Evolutionary conservation across 306 rosid species (phyloP).

Genomic region (Crotalaria pallida): DNA sequence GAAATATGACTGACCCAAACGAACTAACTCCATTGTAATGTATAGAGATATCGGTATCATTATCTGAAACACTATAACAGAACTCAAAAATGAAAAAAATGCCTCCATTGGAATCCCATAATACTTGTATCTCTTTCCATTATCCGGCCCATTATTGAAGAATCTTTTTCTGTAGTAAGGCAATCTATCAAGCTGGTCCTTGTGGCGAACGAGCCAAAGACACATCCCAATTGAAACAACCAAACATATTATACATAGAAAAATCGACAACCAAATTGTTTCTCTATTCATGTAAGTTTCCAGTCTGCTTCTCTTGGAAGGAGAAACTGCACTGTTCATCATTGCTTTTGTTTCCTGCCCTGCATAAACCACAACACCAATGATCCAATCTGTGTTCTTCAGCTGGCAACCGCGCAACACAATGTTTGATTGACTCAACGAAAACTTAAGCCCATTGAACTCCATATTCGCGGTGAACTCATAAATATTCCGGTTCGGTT

Average conservation of each 20-base stretch:
- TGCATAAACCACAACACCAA: conserved; percentile 97
- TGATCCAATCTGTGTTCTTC: conserved; percentile 91
- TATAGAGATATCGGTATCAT: conserved; percentile 99
- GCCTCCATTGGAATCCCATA: conserved; percentile 88
- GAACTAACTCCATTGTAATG: conserved; percentile 95
- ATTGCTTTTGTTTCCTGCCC: conserved; percentile 98
- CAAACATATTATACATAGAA: conserved; percentile 74
- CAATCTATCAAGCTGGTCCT: conserved; percentile 65
- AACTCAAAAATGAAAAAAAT: conserved; percentile 90
- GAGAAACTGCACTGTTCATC: conserved; percentile 91
- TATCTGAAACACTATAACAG: conserved; percentile 94
- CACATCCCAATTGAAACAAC: conserved; percentile 89
- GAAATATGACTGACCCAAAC: conserved; percentile 96
- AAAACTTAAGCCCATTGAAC: conserved; percentile 51
- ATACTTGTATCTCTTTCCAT: conserved; percentile 54
- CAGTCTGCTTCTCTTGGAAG: conserved; percentile 87
- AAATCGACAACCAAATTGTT: conserved; percentile 80
- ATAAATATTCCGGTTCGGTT: conserved; percentile 86
- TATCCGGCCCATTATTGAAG: conserved; percentile 35
- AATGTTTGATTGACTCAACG: conserved; percentile 91
- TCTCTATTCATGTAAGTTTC: conserved; percentile 92
- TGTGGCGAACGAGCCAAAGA: conserved; percentile 72
- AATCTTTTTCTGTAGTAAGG: conserved; percentile 79
- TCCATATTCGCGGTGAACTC: conserved; percentile 94
- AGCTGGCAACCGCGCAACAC: conserved; percentile 95